Conservation (phyloP, 2,329 filamentous ascomycete genomes). For the Cryphonectria carpinicola region DNA sequence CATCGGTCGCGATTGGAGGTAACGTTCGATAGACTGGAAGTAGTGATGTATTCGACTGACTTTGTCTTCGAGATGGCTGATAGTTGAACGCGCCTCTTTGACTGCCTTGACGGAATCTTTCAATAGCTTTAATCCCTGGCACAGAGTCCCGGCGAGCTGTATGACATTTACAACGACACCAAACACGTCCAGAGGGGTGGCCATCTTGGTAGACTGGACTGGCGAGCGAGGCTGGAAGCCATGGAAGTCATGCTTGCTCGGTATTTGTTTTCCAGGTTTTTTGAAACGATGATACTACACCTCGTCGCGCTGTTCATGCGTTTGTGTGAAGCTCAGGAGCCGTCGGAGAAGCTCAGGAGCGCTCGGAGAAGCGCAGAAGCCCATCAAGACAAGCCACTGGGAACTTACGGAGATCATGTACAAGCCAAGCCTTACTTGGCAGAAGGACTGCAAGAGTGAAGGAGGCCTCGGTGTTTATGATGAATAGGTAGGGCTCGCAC, state of each 20-base stretch:
- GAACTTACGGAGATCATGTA: neutral
- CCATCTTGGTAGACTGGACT: neutral
- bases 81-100: constrained; percentile 1
- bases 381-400: neutral
- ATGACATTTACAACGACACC: constrained; percentile 11
- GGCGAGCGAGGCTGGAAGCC: neutral
- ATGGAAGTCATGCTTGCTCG: neutral
- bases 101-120: constrained; percentile 12
- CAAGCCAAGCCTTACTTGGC: neutral
- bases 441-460: neutral
- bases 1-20: constrained; percentile 7
- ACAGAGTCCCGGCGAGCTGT: constrained; percentile 17
- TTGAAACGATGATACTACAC: neutral
- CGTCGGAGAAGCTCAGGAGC: too few species aligned
- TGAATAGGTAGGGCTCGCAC: neutral
- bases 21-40: constrained; percentile 9
- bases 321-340: neutral
- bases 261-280: neutral
- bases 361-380: neutral
- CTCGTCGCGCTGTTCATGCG: neutral
- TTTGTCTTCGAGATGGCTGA: constrained; percentile 9
- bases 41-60: neutral
- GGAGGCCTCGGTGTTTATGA: neutral
- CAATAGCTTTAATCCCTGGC: constrained; percentile 4
- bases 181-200: neutral